Base-by-base conservation (phyloP, 2,329 filamentous ascomycete species). In the Graphiopsis chlorocephala region DNA sequence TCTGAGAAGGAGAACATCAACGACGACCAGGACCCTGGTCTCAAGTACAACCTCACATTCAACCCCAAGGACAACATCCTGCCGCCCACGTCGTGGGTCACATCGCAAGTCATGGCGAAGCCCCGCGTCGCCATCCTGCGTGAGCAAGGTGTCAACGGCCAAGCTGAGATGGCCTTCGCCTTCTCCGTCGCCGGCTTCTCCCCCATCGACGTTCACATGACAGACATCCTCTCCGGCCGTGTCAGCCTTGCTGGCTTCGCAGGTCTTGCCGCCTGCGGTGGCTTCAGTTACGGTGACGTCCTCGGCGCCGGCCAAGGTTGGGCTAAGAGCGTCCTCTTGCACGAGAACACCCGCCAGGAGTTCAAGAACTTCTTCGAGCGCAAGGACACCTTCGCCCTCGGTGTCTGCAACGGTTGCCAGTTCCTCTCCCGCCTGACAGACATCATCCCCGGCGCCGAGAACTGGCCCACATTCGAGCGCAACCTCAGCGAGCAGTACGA, bases 91-190 rank as follows among this genome's bases (percentile, higher is more conserved):
- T 83, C 86, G 3, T 86, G 84, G 66, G 79, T 92, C 64, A 84
- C 86, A 45, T 78, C 85, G 66, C 75, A 83, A 65, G 86, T 92
- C 74, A 83, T 83, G 67, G 85, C 78, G 48, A 87, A 86, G 73
- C 90, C 91, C 1, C 87, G 88, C 33, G 93, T 99, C 26, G 95
- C 95, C 50, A 96, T 99, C 71, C 87, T 99, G 25, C 86, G 95
- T 74, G 95, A 98, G 78, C 93, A 97, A 77, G 95, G 95, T 76
- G 92, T 97, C 70, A 98, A 99, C 79, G 92, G 93, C 48, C 88
- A 97, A 72, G 89, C 92, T n/a, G 95, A 99, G 78, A 96, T 99
- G 92, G 95, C 95, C 0, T 98, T 96, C 74, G 93, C 93, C 57
- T 98, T 98, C 84, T 88, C 90, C 69, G 88, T 88, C 38, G 94